These are phyloP conservation scores for Yamadazyma atmosphaerica DNA, from an alignment of 1,139 yeast species.

Conservation along the genomic window DNA sequence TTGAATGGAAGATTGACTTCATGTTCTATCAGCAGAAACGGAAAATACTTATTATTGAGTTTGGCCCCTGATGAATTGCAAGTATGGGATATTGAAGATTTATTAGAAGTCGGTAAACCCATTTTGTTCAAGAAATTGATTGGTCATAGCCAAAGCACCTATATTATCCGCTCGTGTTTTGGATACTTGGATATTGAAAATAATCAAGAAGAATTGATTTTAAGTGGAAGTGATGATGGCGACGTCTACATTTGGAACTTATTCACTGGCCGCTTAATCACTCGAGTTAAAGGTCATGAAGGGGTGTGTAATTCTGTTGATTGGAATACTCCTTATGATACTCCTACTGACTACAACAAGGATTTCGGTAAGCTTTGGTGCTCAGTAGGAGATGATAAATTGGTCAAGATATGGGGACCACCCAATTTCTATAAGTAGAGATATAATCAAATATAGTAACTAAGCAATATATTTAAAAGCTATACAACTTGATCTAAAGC, in stretches of 20 bases:
- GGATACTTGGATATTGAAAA: conserved; percentile 49
- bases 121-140: conserved; percentile 58
- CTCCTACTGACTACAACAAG: conserved; percentile 20
- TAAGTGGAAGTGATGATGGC: conserved; percentile 86
- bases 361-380: conserved; percentile 63
- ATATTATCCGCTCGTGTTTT: conserved; percentile 75
- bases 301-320: conserved; percentile 73
- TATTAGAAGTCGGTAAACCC: conserved; percentile 25
- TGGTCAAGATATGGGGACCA: conserved; percentile 66
- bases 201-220: conserved; percentile 63
- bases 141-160: conserved; percentile 73
- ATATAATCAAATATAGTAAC: too few species aligned
- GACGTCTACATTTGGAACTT: conserved; percentile 80
- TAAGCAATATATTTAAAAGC: neutral
- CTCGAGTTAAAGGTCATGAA: conserved; percentile 59
- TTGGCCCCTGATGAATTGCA: conserved; percentile 79
- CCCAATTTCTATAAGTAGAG: conserved; percentile 15
- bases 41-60: conserved; percentile 58
- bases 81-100: conserved; percentile 59
- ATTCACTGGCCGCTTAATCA: conserved; percentile 67
- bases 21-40: conserved; percentile 40
- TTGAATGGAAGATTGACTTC: conserved; percentile 42
- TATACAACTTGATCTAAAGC: conserved; percentile 17
- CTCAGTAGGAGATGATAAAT: conserved; percentile 81
- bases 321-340: conserved; percentile 54